Conservation (phyloP, 768 basidiomycete species). For the Rickenella mellea region DNA sequence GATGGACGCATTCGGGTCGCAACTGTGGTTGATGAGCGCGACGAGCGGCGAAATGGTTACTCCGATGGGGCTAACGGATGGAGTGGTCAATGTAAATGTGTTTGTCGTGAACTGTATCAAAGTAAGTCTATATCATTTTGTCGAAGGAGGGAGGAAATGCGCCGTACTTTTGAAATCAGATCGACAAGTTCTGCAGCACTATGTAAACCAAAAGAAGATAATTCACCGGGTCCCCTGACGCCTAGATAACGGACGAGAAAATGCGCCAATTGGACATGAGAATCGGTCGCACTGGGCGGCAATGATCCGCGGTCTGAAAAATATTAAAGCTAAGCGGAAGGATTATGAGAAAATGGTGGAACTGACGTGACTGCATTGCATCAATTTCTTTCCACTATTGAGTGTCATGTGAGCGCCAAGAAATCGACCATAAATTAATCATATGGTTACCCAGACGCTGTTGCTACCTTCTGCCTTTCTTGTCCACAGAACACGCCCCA, state of each 20-base stretch:
- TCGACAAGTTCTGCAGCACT: slow-evolving; percentile 58
- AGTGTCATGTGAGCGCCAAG: background rate
- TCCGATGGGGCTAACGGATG: slow-evolving; percentile 73
- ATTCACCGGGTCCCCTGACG: slow-evolving; percentile 46
- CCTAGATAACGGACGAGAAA: slow-evolving; percentile 65
- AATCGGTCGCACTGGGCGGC: slow-evolving; percentile 36
- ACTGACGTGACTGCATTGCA: slow-evolving; percentile 69
- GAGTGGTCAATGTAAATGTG: slow-evolving; percentile 77
- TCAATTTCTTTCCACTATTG: slow-evolving; percentile 39
- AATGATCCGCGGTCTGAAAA: slow-evolving; percentile 48
- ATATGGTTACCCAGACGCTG: slow-evolving; percentile 46
- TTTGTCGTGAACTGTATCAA: slow-evolving; percentile 75
- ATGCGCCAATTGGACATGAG: slow-evolving; percentile 64
- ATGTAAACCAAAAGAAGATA: slow-evolving; percentile 45
- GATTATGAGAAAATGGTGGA: background rate
- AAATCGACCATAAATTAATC: background rate
- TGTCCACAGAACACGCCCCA: slow-evolving; percentile 68
- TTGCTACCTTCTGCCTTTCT: slow-evolving; percentile 43
- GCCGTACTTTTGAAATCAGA: slow-evolving; percentile 59
- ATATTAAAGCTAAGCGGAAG: slow-evolving; percentile 1
- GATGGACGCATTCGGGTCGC: slow-evolving; percentile 81
- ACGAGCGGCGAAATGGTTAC: slow-evolving; percentile 71
- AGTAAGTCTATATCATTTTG: background rate
- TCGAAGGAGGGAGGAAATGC: background rate
- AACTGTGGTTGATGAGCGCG: slow-evolving; percentile 84